Base-by-base conservation (phyloP, 192 early-diverging fungal genomes). In the Radiomyces spectabilis region DNA sequence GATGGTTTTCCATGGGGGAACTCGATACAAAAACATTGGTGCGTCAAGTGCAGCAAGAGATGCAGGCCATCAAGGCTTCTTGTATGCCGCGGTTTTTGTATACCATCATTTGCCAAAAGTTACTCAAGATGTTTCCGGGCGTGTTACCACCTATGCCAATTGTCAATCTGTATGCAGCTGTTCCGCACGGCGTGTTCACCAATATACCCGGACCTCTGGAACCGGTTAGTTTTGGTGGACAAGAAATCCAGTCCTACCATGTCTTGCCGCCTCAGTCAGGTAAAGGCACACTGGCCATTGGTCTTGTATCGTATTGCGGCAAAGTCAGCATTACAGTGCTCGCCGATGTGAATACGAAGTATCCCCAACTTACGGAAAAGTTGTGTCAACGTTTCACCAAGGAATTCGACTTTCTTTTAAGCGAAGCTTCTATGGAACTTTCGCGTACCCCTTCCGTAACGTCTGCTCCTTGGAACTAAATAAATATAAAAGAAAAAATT, bases 171-270 rank as follows among this genome's bases (percentile, higher is more conserved):
- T 49, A 48, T 30, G 16, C 33, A 10, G 44, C 51, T 38, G 41
- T 57, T 13, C 26, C 49, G 29, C 66, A 63, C 37, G 66, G 43
- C 7, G 56, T 69, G 0, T 48, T 69, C 29, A 69, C 66, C 34
- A 69, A 69, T 25, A 41, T 69, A 12, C 56, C 66, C 27, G 66
- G 60, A 13, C 60, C 66, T 10, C 51, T 47, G 1, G 34, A 52
- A 30, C 39, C 60, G 5, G 53, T 63, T 37, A 19, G 41, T 12
- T 69, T 69, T 57, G 66, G 55, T 45, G 60, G 60, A 24, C 51
- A 63, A 49, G 30, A 44, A 38, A 53, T 63, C 32, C 25, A 41
- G n/a, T 55, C 51, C 12, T 69, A 50, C 39, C 51, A 38, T 10
- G 35, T 22, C 0, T 35, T 62, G 1, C 55, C 55, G 2, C 60